These are phyloP conservation scores for Alloteropsis semialata DNA, from an alignment of 176 grass and related monocot genomes.

Conservation along the genomic window DNA sequence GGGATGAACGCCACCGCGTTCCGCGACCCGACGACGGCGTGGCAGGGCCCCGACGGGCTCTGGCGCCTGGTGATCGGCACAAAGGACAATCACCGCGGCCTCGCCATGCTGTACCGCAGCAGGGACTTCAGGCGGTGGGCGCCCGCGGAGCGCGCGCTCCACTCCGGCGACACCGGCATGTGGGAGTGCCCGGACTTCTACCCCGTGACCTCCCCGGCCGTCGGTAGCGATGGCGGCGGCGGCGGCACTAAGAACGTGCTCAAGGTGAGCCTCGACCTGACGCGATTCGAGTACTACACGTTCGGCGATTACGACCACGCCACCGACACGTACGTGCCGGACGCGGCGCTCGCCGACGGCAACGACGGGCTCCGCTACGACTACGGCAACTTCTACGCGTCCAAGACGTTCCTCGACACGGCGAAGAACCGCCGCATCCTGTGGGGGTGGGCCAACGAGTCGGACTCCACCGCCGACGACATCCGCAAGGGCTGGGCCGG, in stretches of 20 bases:
- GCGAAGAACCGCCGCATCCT: conserved; percentile 54
- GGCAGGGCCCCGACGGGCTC: conserved; percentile 48
- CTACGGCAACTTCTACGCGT: conserved; percentile 94
- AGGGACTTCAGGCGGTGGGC: conserved; percentile 50
- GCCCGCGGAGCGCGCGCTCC: conserved; percentile 17
- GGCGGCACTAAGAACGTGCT: conserved; percentile 44
- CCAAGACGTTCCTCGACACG: conserved; percentile 78
- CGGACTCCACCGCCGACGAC: conserved; percentile 43
- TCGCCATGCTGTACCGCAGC: conserved; percentile 53
- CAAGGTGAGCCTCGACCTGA: conserved; percentile 69
- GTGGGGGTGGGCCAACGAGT: conserved; percentile 77
- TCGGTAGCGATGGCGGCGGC: not conserved
- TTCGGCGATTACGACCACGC: conserved; percentile 54
- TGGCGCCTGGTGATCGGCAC: conserved; percentile 52
- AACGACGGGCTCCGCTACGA: conserved; percentile 53
- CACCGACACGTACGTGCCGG: conserved; percentile 56
- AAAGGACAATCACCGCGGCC: conserved; percentile 38
- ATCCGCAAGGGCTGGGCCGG: conserved; percentile 62
- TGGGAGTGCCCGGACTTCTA: conserved; percentile 94
- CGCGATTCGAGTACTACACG: conserved; percentile 58
- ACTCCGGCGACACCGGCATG: conserved; percentile 68
- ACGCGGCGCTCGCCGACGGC: conserved; percentile 38
- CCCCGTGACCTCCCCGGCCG: conserved; percentile 40
- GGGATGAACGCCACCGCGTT: conserved; percentile 53
- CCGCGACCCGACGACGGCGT: conserved; percentile 72